Percentiles rank a stretch among this genome's conserved stretches.
Evolutionary conservation across 2,329 filamentous ascomycete genomes (phyloP).

Genomic region (Clonostachys rhizophaga): DNA sequence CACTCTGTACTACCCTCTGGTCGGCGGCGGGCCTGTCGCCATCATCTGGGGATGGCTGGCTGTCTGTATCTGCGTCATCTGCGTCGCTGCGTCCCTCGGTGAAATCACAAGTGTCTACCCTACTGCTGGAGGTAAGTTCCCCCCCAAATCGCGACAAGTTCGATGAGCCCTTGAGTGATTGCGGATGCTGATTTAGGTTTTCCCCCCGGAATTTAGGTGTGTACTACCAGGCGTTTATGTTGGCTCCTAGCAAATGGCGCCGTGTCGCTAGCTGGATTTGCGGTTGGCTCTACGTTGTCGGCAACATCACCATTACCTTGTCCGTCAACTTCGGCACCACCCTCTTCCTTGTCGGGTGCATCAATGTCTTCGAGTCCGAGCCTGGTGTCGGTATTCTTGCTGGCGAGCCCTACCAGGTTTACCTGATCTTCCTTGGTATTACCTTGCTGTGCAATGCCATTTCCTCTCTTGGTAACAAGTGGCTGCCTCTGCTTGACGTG

Average conservation of each 20-base stretch:
- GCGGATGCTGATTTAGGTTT: slow-evolving; percentile 1
- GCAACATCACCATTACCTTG: slow-evolving; percentile 79
- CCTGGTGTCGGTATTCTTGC: slow-evolving; percentile 36
- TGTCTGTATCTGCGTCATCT: slow-evolving; percentile 66
- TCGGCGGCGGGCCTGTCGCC: slow-evolving; percentile 61
- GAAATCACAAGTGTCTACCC: slow-evolving; percentile 75
- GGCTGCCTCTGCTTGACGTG: slow-evolving; percentile 66
- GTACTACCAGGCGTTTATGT: slow-evolving; percentile 77
- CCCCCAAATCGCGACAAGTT: background rate
- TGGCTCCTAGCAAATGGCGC: slow-evolving; percentile 56
- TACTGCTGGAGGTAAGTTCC: slow-evolving; percentile 57
- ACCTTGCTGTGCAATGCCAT: slow-evolving; percentile 61
- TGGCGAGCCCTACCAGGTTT: slow-evolving; percentile 58
- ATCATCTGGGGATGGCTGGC: slow-evolving; percentile 71
- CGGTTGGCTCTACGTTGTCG: slow-evolving; percentile 73
- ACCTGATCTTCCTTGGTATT: slow-evolving; percentile 67
- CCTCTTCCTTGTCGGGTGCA: slow-evolving; percentile 51
- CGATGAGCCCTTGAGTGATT: background rate
- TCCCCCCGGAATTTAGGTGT: slow-evolving; percentile 33
- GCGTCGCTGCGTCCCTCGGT: slow-evolving; percentile 65
- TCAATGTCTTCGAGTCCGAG: slow-evolving; percentile 48
- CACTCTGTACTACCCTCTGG: slow-evolving; percentile 62
- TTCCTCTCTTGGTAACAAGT: slow-evolving; percentile 62
- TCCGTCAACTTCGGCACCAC: slow-evolving; percentile 79
- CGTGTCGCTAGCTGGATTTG: slow-evolving; percentile 65